Percentiles rank a stretch among this genome's conserved stretches.
phyloP scores from a whole-genome alignment of 441 rosid genomes.

The Mallotus repandus region DNA sequence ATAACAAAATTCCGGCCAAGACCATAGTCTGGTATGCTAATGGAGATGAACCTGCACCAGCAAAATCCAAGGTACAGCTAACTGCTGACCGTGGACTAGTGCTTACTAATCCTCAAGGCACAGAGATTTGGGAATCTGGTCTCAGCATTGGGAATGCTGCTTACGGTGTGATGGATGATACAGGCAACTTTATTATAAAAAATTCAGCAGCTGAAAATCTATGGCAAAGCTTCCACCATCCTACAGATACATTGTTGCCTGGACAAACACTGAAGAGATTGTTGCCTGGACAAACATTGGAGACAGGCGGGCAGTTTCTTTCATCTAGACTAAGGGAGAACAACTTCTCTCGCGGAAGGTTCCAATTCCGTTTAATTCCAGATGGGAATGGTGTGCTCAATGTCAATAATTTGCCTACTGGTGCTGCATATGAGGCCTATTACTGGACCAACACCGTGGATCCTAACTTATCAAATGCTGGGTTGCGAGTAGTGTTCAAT shows the following conservation, averaged over 20 bases:
- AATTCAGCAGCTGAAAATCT: slow-evolving; percentile 10
- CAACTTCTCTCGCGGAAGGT: slow-evolving; percentile 38
- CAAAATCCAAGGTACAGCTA: slow-evolving; percentile 35
- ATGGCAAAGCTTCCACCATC: slow-evolving; percentile 51
- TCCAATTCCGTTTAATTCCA: slow-evolving; percentile 26
- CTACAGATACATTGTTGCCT: slow-evolving; percentile 45
- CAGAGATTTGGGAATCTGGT: slow-evolving; percentile 25
- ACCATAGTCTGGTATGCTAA: slow-evolving; percentile 44
- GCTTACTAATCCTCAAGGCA: slow-evolving; percentile 29
- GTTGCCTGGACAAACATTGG: neutral
- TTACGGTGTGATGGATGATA: slow-evolving; percentile 33
- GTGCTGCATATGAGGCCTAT: slow-evolving; percentile 20
- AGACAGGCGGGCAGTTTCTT: neutral
- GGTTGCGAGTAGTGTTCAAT: slow-evolving; percentile 5
- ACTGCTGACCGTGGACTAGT: slow-evolving; percentile 24
- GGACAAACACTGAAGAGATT: slow-evolving; percentile 20
- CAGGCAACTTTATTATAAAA: slow-evolving; percentile 38
- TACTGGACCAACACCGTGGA: neutral
- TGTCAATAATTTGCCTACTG: slow-evolving; percentile 17
- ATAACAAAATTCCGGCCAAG: slow-evolving; percentile 8
- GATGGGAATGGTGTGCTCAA: slow-evolving; percentile 35
- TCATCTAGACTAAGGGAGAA: slow-evolving; percentile 19
- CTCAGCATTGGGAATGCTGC: neutral
- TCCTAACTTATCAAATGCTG: slow-evolving; percentile 19
- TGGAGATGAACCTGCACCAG: slow-evolving; percentile 22